Conservation (phyloP, 371 early-diverging fungal species). For the Rhizopus arrhizus region DNA sequence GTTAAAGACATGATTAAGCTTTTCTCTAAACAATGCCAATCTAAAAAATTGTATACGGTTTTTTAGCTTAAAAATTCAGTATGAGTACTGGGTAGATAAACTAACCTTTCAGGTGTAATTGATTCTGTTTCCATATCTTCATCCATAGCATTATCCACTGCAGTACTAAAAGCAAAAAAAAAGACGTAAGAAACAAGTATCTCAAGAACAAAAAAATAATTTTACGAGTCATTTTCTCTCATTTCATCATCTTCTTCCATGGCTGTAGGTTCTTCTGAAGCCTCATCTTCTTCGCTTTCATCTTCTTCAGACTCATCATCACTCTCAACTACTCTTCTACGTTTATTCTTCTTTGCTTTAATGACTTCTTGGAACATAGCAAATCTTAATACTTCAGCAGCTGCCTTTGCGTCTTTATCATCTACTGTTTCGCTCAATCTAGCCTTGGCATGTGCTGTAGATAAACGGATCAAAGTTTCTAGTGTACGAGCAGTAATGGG, state of each 20-base stretch:
- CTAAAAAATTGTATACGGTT: conserved; percentile 14
- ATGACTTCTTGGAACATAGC: conserved; percentile 92
- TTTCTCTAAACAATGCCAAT: conserved; percentile 38
- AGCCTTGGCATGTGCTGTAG: conserved; percentile 98
- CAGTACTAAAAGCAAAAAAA: background rate
- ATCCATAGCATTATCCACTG: conserved; percentile 7
- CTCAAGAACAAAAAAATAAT: background rate
- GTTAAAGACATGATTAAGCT: conserved; percentile 20
- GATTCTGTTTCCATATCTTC: background rate
- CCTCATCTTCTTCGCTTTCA: conserved; percentile 43
- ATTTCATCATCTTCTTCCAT: conserved; percentile 27
- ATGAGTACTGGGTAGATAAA: conserved; percentile 1
- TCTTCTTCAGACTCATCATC: conserved; percentile 31
- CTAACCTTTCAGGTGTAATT: conserved; percentile 4
- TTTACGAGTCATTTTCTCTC: conserved; percentile 25
- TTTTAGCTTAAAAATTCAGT: background rate
- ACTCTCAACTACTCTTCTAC: conserved; percentile 43
- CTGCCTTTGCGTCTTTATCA: conserved; percentile 84
- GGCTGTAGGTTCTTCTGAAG: conserved; percentile 8
- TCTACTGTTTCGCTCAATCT: conserved; percentile 85
- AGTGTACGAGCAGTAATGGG: conserved; percentile 99
- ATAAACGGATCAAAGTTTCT: conserved; percentile 98
- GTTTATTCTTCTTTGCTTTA: conserved; percentile 54
- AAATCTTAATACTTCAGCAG: conserved; percentile 82
- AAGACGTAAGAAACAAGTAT: background rate